These are phyloP conservation scores for Biancaea sappan DNA, from an alignment of 306 rosid genomes.

Conservation along the genomic window DNA sequence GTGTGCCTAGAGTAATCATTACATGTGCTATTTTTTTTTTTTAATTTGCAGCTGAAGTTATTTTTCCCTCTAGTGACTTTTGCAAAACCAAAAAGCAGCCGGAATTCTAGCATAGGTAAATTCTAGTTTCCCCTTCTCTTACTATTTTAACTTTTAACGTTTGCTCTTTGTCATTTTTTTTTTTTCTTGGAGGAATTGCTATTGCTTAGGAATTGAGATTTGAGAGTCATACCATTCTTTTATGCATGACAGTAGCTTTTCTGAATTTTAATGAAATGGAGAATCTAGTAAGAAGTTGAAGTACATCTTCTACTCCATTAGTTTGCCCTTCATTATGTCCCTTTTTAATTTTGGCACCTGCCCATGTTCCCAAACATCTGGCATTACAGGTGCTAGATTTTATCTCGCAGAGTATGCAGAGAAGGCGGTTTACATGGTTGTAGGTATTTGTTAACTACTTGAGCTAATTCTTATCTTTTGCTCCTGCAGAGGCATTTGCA, in stretches of 20 bases:
- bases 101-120: constrained; percentile 97
- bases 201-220: constrained; percentile 23
- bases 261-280: constrained; percentile 8
- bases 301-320: not conserved
- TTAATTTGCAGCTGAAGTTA: constrained; percentile 80
- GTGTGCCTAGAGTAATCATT: constrained; percentile 22
- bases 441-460: constrained; percentile 10
- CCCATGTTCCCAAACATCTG: constrained; percentile 11
- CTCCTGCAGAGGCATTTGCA: constrained; percentile 92
- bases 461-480: constrained; percentile 27
- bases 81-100: constrained; percentile 97
- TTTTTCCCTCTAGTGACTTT: constrained; percentile 95
- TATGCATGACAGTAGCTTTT: not conserved
- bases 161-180: constrained; percentile 1
- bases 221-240: not conserved
- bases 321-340: not conserved
- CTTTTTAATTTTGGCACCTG: not conserved
- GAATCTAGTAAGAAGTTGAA: not conserved
- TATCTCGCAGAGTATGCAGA: too few species aligned
- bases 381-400: constrained; percentile 2
- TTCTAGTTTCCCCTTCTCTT: constrained; percentile 20
- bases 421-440: not conserved
- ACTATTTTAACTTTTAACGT: not conserved
- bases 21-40: constrained; percentile 3
- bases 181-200: constrained; percentile 7